A percentile compares a stretch with the other conserved stretches of the same genome.
Evolutionary conservation across 371 early-diverging fungal species (phyloP).

Genomic region (Mucor sp.): DNA sequence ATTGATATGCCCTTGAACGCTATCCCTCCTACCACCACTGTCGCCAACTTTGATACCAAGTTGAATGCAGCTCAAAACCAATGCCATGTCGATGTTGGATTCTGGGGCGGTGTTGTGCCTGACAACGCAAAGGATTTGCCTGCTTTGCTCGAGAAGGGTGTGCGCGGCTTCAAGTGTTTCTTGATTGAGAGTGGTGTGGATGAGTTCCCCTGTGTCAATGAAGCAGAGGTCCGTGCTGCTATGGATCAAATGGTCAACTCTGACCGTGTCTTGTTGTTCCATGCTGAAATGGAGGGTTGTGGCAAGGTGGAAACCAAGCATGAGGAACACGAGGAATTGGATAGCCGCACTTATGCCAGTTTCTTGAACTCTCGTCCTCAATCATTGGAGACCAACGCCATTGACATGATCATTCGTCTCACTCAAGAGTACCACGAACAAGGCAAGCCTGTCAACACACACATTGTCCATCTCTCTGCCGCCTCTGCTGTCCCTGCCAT

Average conservation of each 20-base stretch:
- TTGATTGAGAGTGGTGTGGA: conserved; percentile 85
- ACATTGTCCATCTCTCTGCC: conserved; percentile 83
- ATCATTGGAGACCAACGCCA: conserved; percentile 70
- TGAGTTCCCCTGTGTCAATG: conserved; percentile 82
- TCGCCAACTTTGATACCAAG: conserved; percentile 65
- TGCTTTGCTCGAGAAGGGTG: conserved; percentile 68
- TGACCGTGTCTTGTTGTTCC: conserved; percentile 71
- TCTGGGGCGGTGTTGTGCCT: conserved; percentile 83
- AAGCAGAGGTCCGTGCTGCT: conserved; percentile 66
- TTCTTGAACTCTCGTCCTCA: conserved; percentile 77
- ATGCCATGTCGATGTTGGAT: conserved; percentile 80
- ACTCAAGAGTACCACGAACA: conserved; percentile 61
- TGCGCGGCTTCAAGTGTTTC: conserved; percentile 85
- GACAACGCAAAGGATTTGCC: conserved; percentile 67
- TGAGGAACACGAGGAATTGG: conserved; percentile 25
- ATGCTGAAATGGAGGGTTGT: conserved; percentile 73
- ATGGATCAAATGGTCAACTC: conserved; percentile 60
- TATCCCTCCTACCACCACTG: conserved; percentile 82
- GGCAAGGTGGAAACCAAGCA: conserved; percentile 7
- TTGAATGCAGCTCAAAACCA: conserved; percentile 65
- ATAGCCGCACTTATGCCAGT: conserved; percentile 61
- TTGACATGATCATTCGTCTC: conserved; percentile 71
- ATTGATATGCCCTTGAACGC: conserved; percentile 90
- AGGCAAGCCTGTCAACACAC: conserved; percentile 68
- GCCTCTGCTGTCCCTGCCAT: conserved; percentile 76